phyloP scores from a whole-genome alignment of 2,329 filamentous ascomycete genomes.

The Tolypocladium pustulatum region DNA sequence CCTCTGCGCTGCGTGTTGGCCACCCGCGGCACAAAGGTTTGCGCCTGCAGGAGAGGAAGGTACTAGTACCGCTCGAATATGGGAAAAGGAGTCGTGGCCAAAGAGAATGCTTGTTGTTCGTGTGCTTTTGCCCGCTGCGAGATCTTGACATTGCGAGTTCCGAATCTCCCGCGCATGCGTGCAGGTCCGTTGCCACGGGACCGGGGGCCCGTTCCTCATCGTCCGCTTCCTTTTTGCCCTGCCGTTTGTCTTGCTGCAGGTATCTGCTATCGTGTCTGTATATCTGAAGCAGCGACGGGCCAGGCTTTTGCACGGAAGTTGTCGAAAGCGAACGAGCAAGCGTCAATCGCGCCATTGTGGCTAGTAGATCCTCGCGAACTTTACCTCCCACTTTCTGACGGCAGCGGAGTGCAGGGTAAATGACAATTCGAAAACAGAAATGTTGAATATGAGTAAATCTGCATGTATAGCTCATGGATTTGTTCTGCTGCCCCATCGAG shows the following conservation, averaged over 20 bases:
- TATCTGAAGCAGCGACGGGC: not conserved
- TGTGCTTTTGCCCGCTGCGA: not conserved
- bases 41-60: not conserved
- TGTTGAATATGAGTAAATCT: not conserved
- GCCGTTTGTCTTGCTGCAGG: not conserved
- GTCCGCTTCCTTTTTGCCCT: too few species aligned
- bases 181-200: not conserved
- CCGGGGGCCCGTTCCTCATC: not conserved
- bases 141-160: not conserved
- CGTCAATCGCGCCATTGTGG: not conserved
- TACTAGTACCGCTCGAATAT: not conserved
- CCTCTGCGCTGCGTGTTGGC: not conserved
- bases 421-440: too few species aligned
- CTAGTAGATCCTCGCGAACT: not conserved
- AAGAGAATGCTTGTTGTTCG: not conserved
- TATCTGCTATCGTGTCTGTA: not conserved
- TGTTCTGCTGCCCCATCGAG: too few species aligned
- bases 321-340: not conserved
- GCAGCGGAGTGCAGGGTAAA: not conserved
- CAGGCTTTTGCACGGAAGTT: not conserved
- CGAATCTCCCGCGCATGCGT: not conserved
- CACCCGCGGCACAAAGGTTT: not conserved
- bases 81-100: not conserved
- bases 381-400: not conserved
- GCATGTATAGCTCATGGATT: not conserved